Percentiles rank a stretch among this genome's conserved stretches.
Conservation (phyloP, 306 rosid species). For the Gastrolobium bilobum region DNA sequence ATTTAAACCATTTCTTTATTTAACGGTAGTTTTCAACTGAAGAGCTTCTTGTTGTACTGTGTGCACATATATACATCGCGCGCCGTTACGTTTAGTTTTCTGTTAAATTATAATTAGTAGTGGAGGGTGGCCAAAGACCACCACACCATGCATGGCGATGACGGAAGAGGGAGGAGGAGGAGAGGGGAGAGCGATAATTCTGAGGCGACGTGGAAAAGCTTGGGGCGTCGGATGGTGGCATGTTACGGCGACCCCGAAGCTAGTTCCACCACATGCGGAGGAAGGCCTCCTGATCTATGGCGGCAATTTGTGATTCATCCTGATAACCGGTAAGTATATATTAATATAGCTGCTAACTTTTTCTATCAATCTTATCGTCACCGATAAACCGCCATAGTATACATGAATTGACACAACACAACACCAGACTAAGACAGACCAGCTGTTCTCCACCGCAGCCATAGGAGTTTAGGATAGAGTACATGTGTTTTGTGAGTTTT, state of each 20-base stretch:
- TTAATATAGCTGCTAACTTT: too few relatives aligned
- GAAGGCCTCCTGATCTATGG: not conserved
- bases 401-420: too few relatives aligned
- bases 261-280: not conserved
- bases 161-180: not conserved
- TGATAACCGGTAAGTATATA: slow-evolving; percentile 20
- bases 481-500: too few relatives aligned
- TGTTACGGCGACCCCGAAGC: slow-evolving; percentile 14
- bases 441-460: too few relatives aligned
- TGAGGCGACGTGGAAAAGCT: not conserved
- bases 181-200: not conserved
- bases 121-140: too few relatives aligned
- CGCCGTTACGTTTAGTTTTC: too few relatives aligned
- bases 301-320: slow-evolving; percentile 42
- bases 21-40: not conserved
- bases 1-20: not conserved
- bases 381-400: too few relatives aligned
- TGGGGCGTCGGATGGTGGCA: not conserved
- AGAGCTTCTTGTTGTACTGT: not conserved
- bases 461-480: too few relatives aligned
- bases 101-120: too few relatives aligned
- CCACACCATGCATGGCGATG: slow-evolving; percentile 1
- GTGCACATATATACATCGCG: too few relatives aligned
- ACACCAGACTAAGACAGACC: too few relatives aligned
- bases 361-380: too few relatives aligned